Evolutionary conservation across 2,329 filamentous ascomycete genomes (phyloP).

Genomic region (Xylaria sp.): DNA sequence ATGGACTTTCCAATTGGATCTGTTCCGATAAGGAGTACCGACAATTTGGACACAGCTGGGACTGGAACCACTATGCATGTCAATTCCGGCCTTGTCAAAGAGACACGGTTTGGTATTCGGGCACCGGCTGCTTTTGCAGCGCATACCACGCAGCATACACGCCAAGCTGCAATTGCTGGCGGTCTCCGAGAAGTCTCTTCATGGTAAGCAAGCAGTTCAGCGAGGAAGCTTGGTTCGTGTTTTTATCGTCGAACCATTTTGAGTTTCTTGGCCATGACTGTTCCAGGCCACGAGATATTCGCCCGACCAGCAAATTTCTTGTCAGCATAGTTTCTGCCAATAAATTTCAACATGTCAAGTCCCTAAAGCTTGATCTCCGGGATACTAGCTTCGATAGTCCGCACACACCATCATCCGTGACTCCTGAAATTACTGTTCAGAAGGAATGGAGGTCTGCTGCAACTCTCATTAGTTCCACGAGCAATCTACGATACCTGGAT

Average conservation of each 20-base stretch:
- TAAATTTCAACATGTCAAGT: not conserved
- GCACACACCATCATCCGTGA: not conserved
- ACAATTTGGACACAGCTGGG: no score
- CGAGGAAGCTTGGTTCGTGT: not conserved
- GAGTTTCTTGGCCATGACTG: not conserved
- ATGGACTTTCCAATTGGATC: no score
- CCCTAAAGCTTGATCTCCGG: not conserved
- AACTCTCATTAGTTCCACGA: not conserved
- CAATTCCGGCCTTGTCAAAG: not conserved
- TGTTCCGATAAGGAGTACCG: no score
- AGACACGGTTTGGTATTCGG: not conserved
- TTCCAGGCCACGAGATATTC: no score
- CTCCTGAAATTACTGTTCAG: not conserved
- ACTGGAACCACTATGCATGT: not conserved
- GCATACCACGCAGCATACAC: not conserved
- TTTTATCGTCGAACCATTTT: not conserved
- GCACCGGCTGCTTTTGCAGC: not conserved
- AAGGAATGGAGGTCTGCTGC: not conserved
- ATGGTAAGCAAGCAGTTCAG: not conserved
- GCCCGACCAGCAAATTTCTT: not conserved
- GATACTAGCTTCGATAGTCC: not conserved
- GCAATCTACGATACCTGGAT: not conserved
- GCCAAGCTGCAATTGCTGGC: not conserved
- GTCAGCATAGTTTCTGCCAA: not conserved
- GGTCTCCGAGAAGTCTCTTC: not conserved